Evolutionary conservation across 495 filamentous ascomycete species (phyloP).

Genomic region (Talaromyces nanjingensis): DNA sequence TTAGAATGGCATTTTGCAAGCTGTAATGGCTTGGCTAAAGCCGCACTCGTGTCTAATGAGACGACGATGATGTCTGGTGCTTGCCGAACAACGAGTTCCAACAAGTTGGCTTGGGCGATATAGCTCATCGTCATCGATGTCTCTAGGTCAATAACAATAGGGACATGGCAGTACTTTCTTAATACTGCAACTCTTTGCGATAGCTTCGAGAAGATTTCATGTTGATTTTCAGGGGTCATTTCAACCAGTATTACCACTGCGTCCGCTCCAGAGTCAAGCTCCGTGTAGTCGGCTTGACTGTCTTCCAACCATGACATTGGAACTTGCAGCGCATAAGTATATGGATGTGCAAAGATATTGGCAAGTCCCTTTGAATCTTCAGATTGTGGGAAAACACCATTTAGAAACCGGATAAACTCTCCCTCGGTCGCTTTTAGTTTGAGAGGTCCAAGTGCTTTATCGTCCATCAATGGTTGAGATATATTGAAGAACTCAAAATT

Average conservation of each 20-base stretch:
- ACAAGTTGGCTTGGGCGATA: not conserved
- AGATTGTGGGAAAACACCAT: constrained; percentile 24
- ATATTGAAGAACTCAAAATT: constrained; percentile 70
- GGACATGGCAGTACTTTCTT: constrained; percentile 15
- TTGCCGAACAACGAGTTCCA: constrained; percentile 15
- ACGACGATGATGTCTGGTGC: constrained; percentile 18
- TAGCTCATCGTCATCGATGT: not conserved
- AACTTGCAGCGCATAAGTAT: constrained; percentile 52
- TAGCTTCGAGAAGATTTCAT: constrained; percentile 7
- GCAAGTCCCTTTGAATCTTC: constrained; percentile 1
- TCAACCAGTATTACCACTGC: constrained; percentile 54
- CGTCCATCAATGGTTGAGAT: constrained; percentile 12
- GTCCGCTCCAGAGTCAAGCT: constrained; percentile 54
- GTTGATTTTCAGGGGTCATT: constrained; percentile 5
- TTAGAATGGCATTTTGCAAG: not conserved
- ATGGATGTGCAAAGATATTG: constrained; percentile 14
- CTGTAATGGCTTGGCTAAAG: not conserved
- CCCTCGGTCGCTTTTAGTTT: constrained; percentile 35
- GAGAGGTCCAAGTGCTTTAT: constrained; percentile 10
- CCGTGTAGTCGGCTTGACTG: constrained; percentile 41
- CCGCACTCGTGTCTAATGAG: constrained; percentile 5
- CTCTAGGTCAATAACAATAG: constrained; percentile 17
- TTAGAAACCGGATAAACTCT: constrained; percentile 20
- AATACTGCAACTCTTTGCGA: constrained; percentile 13
- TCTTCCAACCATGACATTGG: constrained; percentile 44